phyloP scores from a whole-genome alignment of 371 early-diverging fungal genomes.

The Polyrhizophydium stewartii region DNA sequence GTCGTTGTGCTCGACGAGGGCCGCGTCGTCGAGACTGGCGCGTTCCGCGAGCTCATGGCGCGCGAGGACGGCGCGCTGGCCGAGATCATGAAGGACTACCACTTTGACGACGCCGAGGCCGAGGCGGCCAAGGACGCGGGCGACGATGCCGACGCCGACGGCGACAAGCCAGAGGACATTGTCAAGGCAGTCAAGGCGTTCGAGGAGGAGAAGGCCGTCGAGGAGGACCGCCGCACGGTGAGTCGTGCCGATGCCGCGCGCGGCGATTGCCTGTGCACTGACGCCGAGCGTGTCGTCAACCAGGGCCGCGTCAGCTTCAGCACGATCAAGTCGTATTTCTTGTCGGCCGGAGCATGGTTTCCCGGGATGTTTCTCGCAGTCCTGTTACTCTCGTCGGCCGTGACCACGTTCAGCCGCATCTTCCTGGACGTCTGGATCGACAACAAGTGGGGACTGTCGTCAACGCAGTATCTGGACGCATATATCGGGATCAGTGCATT shows the following conservation, averaged over 20 bases:
- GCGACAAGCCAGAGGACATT: not conserved
- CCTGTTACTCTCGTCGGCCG: not conserved
- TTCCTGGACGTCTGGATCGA: not conserved
- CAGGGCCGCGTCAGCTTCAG: conserved; percentile 1
- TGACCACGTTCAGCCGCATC: not conserved
- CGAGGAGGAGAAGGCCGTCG: conserved; percentile 7
- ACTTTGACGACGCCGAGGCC: conserved; percentile 13
- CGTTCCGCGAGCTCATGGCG: conserved; percentile 25
- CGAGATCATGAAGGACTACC: conserved; percentile 8
- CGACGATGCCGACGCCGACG: conserved; percentile 7
- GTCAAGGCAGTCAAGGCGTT: not conserved
- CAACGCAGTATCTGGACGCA: not conserved
- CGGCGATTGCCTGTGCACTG: not conserved
- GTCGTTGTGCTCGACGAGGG: conserved; percentile 48
- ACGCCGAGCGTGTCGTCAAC: not conserved
- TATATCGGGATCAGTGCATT: not conserved
- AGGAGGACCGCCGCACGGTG: conserved; percentile 10
- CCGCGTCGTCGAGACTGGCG: conserved; percentile 26
- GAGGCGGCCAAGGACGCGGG: conserved; percentile 1
- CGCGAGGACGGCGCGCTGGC: conserved; percentile 3
- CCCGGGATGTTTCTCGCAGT: not conserved
- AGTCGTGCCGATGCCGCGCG: not conserved
- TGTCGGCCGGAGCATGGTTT: not conserved
- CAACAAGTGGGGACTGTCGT: not conserved
- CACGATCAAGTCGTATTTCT: conserved; percentile 3